A percentile compares a stretch with the other conserved stretches of the same genome.
Evolutionary conservation across 2,329 filamentous ascomycete genomes (phyloP).

Genomic region (Cladorrhinum sp.): DNA sequence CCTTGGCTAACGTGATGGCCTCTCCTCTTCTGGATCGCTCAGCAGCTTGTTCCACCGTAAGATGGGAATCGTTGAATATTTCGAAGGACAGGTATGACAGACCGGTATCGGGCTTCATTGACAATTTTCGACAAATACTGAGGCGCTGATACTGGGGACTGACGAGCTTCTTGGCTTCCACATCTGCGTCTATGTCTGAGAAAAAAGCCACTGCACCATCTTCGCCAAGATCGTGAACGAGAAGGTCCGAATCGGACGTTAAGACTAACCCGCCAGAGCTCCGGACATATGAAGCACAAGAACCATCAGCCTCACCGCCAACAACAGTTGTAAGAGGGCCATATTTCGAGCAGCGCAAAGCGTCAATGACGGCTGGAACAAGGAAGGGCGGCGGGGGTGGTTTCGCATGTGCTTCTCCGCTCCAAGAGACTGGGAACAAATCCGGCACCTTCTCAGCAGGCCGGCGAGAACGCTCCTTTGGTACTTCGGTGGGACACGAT

Average conservation of each 20-base stretch:
- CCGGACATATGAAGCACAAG: conserved; percentile 67
- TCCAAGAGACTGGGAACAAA: conserved; percentile 23
- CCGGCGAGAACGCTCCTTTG: conserved; percentile 19
- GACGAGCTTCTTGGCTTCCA: conserved; percentile 9
- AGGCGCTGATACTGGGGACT: conserved; percentile 25
- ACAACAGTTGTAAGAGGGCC: conserved; percentile 54
- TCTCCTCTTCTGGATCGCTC: conserved; percentile 23
- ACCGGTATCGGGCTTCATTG: conserved; percentile 24
- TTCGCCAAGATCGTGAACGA: conserved; percentile 67
- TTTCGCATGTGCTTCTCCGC: conserved; percentile 31
- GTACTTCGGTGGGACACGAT: conserved; percentile 28
- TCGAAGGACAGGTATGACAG: conserved; percentile 34
- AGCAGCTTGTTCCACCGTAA: conserved; percentile 25
- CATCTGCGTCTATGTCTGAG: conserved; percentile 51
- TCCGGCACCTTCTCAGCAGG: conserved; percentile 20
- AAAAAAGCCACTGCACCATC: conserved; percentile 66
- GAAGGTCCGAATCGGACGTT: conserved; percentile 83
- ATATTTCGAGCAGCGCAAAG: conserved; percentile 51
- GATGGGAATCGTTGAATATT: conserved; percentile 29
- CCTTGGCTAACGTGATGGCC: conserved; percentile 14
- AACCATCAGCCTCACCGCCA: conserved; percentile 80
- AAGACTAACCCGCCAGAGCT: conserved; percentile 56
- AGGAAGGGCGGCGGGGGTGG: conserved; percentile 61
- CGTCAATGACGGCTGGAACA: conserved; percentile 73
- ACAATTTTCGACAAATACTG: conserved; percentile 28